Evolutionary conservation across 108 stramenopile species (phyloP).

Genomic region (Cyclotella choctawhatcheeana): DNA sequence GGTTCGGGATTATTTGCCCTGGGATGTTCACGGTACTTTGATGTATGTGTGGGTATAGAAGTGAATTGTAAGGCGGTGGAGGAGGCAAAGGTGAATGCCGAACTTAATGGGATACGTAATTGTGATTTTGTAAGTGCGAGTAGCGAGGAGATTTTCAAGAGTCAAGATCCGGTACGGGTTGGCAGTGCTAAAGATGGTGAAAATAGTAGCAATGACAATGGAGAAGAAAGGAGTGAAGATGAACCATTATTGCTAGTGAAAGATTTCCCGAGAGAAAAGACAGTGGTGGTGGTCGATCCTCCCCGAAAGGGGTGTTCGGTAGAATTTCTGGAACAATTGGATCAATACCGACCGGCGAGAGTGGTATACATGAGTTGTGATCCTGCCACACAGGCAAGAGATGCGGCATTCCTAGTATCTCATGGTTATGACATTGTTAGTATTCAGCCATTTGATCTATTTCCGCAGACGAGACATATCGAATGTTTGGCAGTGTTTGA

Average conservation of each 20-base stretch:
- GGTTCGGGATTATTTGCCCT: slow-evolving; percentile 95
- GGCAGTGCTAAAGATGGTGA: not conserved
- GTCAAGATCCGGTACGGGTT: slow-evolving; percentile 44
- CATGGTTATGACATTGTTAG: slow-evolving; percentile 83
- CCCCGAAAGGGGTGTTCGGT: slow-evolving; percentile 94
- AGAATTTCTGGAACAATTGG: slow-evolving; percentile 91
- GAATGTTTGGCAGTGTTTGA: slow-evolving; percentile 96
- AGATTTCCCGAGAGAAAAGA: slow-evolving; percentile 80
- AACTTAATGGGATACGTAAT: slow-evolving; percentile 70
- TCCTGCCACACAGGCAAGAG: slow-evolving; percentile 95
- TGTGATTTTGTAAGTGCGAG: slow-evolving; percentile 89
- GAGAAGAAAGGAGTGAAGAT: slow-evolving; percentile 12
- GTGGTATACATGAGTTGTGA: slow-evolving; percentile 97
- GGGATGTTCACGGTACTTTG: slow-evolving; percentile 73
- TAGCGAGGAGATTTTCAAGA: slow-evolving; percentile 90
- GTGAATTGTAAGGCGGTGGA: slow-evolving; percentile 87
- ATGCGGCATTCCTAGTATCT: slow-evolving; percentile 82
- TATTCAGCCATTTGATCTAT: slow-evolving; percentile 94
- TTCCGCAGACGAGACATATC: slow-evolving; percentile 96
- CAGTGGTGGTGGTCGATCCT: slow-evolving; percentile 96
- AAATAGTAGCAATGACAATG: slow-evolving; percentile 13
- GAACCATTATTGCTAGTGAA: slow-evolving; percentile 43
- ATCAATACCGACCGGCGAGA: slow-evolving; percentile 82
- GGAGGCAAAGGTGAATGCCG: slow-evolving; percentile 81
- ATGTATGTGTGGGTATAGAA: slow-evolving; percentile 93